Percentiles rank a stretch among this genome's conserved stretches.
Conservation (phyloP, 495 filamentous ascomycete genomes). For the Penicillium paxilli region DNA sequence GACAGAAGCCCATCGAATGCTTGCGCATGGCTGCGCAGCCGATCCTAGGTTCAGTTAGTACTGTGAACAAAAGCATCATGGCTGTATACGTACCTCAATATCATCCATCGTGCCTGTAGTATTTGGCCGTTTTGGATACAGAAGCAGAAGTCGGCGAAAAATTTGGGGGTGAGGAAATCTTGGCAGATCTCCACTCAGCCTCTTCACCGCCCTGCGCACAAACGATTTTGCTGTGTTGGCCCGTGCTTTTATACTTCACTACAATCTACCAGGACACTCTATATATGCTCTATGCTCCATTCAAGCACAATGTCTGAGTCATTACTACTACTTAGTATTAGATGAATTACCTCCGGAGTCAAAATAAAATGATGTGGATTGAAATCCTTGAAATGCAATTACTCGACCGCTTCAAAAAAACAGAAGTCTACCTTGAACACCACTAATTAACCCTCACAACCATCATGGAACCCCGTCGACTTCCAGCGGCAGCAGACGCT, state of each 20-base stretch:
- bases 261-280: too few relatives aligned
- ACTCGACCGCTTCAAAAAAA: background rate
- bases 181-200: slow-evolving; percentile 42
- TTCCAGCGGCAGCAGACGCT: slow-evolving; percentile 27
- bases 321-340: too few relatives aligned
- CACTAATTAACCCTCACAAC: slow-evolving; percentile 34
- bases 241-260: slow-evolving; percentile 14
- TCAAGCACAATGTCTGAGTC: too few relatives aligned
- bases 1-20: slow-evolving; percentile 91
- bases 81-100: slow-evolving; percentile 42
- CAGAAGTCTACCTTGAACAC: background rate
- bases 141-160: slow-evolving; percentile 27
- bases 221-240: slow-evolving; percentile 15
- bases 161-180: slow-evolving; percentile 44
- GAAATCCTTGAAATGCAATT: background rate
- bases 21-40: slow-evolving; percentile 78
- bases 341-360: too few relatives aligned
- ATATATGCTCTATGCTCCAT: too few relatives aligned
- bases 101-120: slow-evolving; percentile 39
- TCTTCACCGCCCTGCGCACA: slow-evolving; percentile 34
- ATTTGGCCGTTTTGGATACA: slow-evolving; percentile 2
- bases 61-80: background rate
- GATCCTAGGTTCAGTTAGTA: slow-evolving; percentile 55
- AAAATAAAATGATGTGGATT: background rate
- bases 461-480: slow-evolving; percentile 31